These are phyloP conservation scores for Yamadazyma trypodendri DNA, from an alignment of 1,139 yeast species.

Conservation along the genomic window DNA sequence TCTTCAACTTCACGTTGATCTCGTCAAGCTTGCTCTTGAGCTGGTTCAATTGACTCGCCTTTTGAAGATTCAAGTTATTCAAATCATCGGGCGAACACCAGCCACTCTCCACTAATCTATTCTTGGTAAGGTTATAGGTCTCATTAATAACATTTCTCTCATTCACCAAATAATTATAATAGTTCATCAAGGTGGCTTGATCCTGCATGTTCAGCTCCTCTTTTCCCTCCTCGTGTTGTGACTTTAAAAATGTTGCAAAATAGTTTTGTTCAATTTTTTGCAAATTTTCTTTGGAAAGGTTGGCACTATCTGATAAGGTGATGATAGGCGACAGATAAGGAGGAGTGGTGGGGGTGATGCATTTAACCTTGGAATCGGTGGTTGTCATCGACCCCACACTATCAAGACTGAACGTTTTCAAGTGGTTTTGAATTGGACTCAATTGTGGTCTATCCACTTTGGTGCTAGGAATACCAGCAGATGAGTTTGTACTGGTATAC, in stretches of 20 bases:
- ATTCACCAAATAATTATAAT: slow-evolving; percentile 20
- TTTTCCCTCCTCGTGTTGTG: slow-evolving; percentile 5
- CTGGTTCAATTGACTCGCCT: slow-evolving; percentile 31
- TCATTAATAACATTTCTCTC: slow-evolving; percentile 26
- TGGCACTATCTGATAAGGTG: slow-evolving; percentile 39
- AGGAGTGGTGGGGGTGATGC: slow-evolving; percentile 28
- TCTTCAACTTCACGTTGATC: slow-evolving; percentile 14
- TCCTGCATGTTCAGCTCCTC: slow-evolving; percentile 7
- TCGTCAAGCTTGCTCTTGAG: slow-evolving; percentile 30
- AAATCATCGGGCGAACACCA: slow-evolving; percentile 49
- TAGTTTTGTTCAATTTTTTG: slow-evolving; percentile 37
- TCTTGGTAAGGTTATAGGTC: slow-evolving; percentile 37
- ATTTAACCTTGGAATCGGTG: slow-evolving; percentile 13
- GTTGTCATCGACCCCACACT: slow-evolving; percentile 15
- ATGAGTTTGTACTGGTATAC: background rate
- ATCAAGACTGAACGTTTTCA: slow-evolving; percentile 19
- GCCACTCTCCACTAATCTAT: slow-evolving; percentile 36
- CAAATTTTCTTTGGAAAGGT: slow-evolving; percentile 27
- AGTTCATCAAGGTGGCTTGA: slow-evolving; percentile 13
- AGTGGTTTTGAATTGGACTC: slow-evolving; percentile 23
- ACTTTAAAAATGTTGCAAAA: slow-evolving; percentile 23
- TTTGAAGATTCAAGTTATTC: slow-evolving; percentile 38
- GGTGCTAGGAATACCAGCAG: background rate
- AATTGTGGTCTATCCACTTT: slow-evolving; percentile 19
- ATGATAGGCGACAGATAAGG: slow-evolving; percentile 42